Percentiles rank a stretch among this genome's conserved stretches.
Evolutionary conservation across 352 stramenopile species (phyloP).

Genomic region (Phytophthora brassicae): DNA sequence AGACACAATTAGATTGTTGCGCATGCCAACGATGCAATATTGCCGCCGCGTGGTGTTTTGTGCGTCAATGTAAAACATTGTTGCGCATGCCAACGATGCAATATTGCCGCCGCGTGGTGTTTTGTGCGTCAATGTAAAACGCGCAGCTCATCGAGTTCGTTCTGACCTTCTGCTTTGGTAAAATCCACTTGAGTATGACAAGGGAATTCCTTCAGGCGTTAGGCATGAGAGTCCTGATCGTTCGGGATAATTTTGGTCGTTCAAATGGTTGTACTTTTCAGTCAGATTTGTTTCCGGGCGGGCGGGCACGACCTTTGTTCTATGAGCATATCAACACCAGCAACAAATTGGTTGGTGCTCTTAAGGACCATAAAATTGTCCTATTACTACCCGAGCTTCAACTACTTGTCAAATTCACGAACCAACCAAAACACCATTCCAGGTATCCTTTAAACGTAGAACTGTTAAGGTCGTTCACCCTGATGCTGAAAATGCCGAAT

Average conservation of each 20-base stretch:
- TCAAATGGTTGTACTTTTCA: slow-evolving; percentile 36
- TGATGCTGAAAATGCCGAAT: too few relatives aligned
- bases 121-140: slow-evolving; percentile 32
- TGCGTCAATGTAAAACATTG: too few relatives aligned
- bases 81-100: slow-evolving; percentile 8
- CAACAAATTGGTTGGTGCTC: background rate
- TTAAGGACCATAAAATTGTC: background rate
- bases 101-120: slow-evolving; percentile 16
- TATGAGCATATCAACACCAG: background rate
- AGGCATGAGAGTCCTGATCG: slow-evolving; percentile 27
- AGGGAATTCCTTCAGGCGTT: slow-evolving; percentile 28
- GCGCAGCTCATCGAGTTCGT: slow-evolving; percentile 36
- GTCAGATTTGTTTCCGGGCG: slow-evolving; percentile 15
- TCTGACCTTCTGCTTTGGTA: slow-evolving; percentile 22
- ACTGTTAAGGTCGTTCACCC: too few relatives aligned
- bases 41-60: slow-evolving; percentile 20
- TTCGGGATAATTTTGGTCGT: slow-evolving; percentile 38
- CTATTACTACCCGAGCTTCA: too few relatives aligned
- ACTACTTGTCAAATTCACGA: too few relatives aligned
- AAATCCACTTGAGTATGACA: slow-evolving; percentile 22
- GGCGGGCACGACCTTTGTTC: slow-evolving; percentile 8
- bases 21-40: slow-evolving; percentile 14
- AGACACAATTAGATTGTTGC: background rate
- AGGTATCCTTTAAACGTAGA: too few relatives aligned
- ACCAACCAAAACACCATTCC: too few relatives aligned